A percentile compares a stretch with the other conserved stretches of the same genome.
Conservation (phyloP, 2,329 filamentous ascomycete species). For the Aureobasidium sp. region DNA sequence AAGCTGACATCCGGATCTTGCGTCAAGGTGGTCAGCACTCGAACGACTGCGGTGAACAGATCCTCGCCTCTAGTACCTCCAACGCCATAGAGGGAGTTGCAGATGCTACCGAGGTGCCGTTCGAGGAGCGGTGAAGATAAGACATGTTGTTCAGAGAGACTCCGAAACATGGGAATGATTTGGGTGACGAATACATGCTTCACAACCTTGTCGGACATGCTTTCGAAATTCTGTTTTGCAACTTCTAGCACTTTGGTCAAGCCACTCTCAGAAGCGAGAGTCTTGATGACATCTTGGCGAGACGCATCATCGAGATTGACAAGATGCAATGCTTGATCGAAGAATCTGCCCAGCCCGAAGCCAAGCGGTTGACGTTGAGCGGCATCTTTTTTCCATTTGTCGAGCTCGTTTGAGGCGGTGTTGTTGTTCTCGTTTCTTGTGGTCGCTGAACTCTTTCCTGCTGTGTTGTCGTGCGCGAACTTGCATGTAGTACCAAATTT, state of each 20-base stretch:
- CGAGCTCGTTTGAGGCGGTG: not conserved
- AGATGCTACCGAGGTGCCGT: constrained; percentile 34
- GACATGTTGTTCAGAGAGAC: constrained; percentile 34
- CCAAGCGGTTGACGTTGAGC: not conserved
- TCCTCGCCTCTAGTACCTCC: constrained; percentile 29
- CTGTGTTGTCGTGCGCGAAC: not conserved
- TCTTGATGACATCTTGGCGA: constrained; percentile 20
- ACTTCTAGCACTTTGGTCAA: constrained; percentile 18
- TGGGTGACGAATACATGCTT: constrained; percentile 17
- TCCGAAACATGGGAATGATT: constrained; percentile 34
- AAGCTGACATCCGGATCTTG: not conserved
- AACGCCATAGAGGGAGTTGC: constrained; percentile 36
- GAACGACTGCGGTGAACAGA: constrained; percentile 23
- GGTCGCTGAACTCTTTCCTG: too few species aligned
- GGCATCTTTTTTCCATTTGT: not conserved
- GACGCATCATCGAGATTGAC: constrained; percentile 14
- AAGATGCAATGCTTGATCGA: constrained; percentile 17
- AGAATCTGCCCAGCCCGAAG: constrained; percentile 15
- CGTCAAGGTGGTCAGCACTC: not conserved
- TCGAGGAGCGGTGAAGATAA: constrained; percentile 36
- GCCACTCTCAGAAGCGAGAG: constrained; percentile 19
- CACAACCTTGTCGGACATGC: not conserved
- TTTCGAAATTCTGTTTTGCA: not conserved
- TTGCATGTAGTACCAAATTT: not conserved
- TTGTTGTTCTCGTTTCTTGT: not conserved